A percentile compares a stretch with the other conserved stretches of the same genome.
phyloP scores from a whole-genome alignment of 768 basidiomycete genomes.

The Termitomyces titanicus region DNA sequence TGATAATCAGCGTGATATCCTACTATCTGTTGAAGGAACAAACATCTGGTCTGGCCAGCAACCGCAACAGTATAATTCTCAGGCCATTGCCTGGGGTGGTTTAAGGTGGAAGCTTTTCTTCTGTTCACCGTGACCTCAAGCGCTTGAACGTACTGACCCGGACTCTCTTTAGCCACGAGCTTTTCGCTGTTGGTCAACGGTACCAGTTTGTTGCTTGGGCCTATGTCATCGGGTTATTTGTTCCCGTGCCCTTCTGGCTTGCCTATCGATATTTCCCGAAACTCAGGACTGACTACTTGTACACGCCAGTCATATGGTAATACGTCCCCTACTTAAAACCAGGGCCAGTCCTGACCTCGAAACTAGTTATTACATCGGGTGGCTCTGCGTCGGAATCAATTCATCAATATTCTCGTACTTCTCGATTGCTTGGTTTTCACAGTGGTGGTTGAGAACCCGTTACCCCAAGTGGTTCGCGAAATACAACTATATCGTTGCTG shows the following conservation, averaged over 20 bases:
- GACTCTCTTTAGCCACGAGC: conserved; percentile 27
- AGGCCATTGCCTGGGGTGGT: conserved; percentile 51
- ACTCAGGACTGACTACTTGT: conserved; percentile 40
- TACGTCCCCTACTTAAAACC: conserved; percentile 2
- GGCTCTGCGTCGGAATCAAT: conserved; percentile 49
- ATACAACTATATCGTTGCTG: conserved; percentile 39
- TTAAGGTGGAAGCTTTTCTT: conserved; percentile 22
- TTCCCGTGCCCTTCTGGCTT: conserved; percentile 54
- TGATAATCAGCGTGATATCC: conserved; percentile 42
- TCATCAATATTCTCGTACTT: conserved; percentile 39
- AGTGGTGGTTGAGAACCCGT: conserved; percentile 43
- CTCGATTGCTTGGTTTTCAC: conserved; percentile 39
- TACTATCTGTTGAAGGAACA: conserved; percentile 54
- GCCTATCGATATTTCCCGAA: conserved; percentile 40
- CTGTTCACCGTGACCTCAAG: background rate
- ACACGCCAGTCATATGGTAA: conserved; percentile 44
- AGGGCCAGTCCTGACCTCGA: background rate
- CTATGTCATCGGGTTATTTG: conserved; percentile 43
- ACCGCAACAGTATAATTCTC: conserved; percentile 47
- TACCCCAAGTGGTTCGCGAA: conserved; percentile 45
- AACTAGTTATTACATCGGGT: conserved; percentile 42
- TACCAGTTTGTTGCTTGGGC: conserved; percentile 50
- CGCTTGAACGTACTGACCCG: background rate
- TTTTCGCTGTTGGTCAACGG: conserved; percentile 38
- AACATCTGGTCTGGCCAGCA: conserved; percentile 50